phyloP scores from a whole-genome alignment of 805 yeast genomes.

The Candida ascalaphidarum region DNA sequence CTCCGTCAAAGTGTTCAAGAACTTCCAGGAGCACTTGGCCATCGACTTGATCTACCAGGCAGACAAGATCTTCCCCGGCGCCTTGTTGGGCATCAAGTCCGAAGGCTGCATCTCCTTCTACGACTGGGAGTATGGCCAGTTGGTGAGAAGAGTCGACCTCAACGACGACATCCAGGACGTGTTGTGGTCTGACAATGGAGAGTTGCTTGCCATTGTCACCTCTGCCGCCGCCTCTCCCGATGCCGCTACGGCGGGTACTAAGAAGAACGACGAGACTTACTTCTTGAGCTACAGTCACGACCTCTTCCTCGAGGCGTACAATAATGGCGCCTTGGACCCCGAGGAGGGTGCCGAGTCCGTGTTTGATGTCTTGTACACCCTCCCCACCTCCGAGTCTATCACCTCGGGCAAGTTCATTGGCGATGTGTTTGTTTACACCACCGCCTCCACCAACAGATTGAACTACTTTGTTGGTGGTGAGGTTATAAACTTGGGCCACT shows the following conservation, averaged over 20 bases:
- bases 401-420: slow-evolving; percentile 95
- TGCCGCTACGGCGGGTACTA: slow-evolving; percentile 14
- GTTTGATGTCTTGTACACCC: slow-evolving; percentile 77
- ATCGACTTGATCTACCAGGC: slow-evolving; percentile 64
- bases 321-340: slow-evolving; percentile 48
- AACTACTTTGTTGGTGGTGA: slow-evolving; percentile 95
- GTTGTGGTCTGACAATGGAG: slow-evolving; percentile 92
- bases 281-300: slow-evolving; percentile 69
- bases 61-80: slow-evolving; percentile 80
- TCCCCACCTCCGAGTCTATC: slow-evolving; percentile 58
- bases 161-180: slow-evolving; percentile 65
- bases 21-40: slow-evolving; percentile 71
- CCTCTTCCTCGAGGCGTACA: slow-evolving; percentile 53
- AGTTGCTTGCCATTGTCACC: slow-evolving; percentile 64
- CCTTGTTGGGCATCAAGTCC: slow-evolving; percentile 77
- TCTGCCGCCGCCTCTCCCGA: slow-evolving; percentile 15
- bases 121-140: slow-evolving; percentile 85
- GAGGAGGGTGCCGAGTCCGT: slow-evolving; percentile 88
- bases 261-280: slow-evolving; percentile 60
- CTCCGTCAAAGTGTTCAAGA: slow-evolving; percentile 64
- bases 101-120: slow-evolving; percentile 81
- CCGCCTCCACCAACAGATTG: slow-evolving; percentile 69
- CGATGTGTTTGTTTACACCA: slow-evolving; percentile 90
- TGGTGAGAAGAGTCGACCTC: slow-evolving; percentile 86
- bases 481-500: slow-evolving; percentile 85